Evolutionary conservation across 805 yeast species (phyloP).

Genomic region (Candida fluviatilis): DNA sequence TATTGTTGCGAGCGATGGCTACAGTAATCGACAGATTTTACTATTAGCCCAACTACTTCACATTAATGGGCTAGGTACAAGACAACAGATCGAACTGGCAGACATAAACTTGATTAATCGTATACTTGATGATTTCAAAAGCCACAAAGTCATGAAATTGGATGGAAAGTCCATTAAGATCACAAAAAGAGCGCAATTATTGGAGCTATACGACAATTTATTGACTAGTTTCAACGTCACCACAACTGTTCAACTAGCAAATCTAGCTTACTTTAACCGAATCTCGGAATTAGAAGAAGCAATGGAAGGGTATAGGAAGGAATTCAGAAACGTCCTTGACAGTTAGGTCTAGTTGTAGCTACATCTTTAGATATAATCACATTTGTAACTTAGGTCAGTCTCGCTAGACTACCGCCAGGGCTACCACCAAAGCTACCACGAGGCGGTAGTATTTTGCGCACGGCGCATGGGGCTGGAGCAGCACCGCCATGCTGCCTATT

Average conservation of each 20-base stretch:
- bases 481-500: too few relatives aligned
- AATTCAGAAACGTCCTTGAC: conserved; percentile 13
- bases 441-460: too few relatives aligned
- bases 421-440: too few relatives aligned
- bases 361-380: too few relatives aligned
- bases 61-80: conserved; percentile 24
- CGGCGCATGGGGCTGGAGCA: too few relatives aligned
- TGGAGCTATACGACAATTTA: conserved; percentile 22
- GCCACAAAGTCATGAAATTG: conserved; percentile 7
- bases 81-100: conserved; percentile 5
- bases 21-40: conserved; percentile 27
- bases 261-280: conserved; percentile 26
- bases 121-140: conserved; percentile 12
- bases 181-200: conserved; percentile 7
- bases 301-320: conserved; percentile 19
- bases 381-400: too few relatives aligned
- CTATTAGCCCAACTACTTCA: conserved; percentile 37
- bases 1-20: conserved; percentile 5
- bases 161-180: conserved; percentile 8
- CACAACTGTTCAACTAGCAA: conserved; percentile 39
- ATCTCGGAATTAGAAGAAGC: conserved; percentile 28
- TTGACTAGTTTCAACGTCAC: conserved; percentile 22
- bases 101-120: conserved; percentile 16
- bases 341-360: neutral
- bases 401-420: too few relatives aligned